Conservation (phyloP, 192 early-diverging fungal species). For the Backusella tarrabulga region DNA sequence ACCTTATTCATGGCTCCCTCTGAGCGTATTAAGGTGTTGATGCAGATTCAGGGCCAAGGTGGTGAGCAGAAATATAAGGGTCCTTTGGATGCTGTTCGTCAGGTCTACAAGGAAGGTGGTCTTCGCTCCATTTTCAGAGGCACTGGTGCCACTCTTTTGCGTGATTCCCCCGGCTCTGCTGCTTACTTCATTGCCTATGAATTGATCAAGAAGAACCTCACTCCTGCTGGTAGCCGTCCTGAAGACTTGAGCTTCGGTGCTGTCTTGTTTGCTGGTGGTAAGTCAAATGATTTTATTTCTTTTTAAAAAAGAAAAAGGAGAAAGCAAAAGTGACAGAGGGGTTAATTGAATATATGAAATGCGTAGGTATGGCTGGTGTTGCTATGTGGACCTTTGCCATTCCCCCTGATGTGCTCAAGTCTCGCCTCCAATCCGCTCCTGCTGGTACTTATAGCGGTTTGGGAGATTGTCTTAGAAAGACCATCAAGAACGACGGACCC, state of each 20-base stretch:
- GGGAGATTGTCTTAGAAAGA: constrained; percentile 56
- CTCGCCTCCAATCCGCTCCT: constrained; percentile 81
- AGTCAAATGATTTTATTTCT: neutral
- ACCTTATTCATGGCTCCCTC: constrained; percentile 92
- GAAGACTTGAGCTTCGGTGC: constrained; percentile 74
- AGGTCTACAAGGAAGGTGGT: constrained; percentile 86
- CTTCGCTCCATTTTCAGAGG: constrained; percentile 87
- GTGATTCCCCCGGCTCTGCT: constrained; percentile 93
- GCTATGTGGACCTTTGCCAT: constrained; percentile 96
- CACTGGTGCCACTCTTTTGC: constrained; percentile 87
- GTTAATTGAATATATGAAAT: neutral
- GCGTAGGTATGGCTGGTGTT: constrained; percentile 84
- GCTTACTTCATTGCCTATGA: constrained; percentile 95
- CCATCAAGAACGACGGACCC: constrained; percentile 70
- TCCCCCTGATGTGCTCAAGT: constrained; percentile 89
- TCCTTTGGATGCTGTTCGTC: constrained; percentile 82
- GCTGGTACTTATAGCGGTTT: constrained; percentile 82
- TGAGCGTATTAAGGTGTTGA: constrained; percentile 93
- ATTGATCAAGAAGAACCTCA: constrained; percentile 69
- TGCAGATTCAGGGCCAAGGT: constrained; percentile 75
- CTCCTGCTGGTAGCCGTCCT: constrained; percentile 61
- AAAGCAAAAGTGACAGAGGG: neutral
- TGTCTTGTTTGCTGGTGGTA: constrained; percentile 91
- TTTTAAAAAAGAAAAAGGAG: neutral
- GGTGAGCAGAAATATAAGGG: constrained; percentile 81